phyloP scores from a whole-genome alignment of 768 basidiomycete species.

The Boletus coccyginus region DNA sequence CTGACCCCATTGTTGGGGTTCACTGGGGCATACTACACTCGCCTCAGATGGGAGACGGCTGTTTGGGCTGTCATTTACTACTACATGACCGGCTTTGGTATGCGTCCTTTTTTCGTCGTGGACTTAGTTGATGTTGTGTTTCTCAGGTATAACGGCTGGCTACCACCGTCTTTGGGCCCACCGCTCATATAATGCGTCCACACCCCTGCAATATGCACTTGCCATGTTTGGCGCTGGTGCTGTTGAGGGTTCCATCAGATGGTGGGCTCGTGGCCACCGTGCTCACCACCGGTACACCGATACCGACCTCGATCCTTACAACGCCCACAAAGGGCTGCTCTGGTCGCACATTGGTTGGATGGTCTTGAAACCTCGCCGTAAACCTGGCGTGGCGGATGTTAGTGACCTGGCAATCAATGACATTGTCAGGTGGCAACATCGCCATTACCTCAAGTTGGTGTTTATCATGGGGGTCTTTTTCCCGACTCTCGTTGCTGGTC shows the following conservation, averaged over 20 bases:
- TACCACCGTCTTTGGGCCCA: slow-evolving; percentile 99
- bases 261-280: slow-evolving; percentile 98
- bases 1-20: slow-evolving; percentile 72
- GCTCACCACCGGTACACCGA: slow-evolving; percentile 98
- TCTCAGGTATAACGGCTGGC: slow-evolving; percentile 79
- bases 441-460: slow-evolving; percentile 69
- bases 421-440: slow-evolving; percentile 86
- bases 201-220: slow-evolving; percentile 80
- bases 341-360: slow-evolving; percentile 94
- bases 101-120: slow-evolving; percentile 35
- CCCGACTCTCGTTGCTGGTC: slow-evolving; percentile 75
- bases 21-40: slow-evolving; percentile 66
- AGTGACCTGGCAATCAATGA: slow-evolving; percentile 79
- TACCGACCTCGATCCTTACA: slow-evolving; percentile 95
- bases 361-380: slow-evolving; percentile 85
- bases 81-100: slow-evolving; percentile 80
- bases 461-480: slow-evolving; percentile 67
- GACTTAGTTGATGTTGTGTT: slow-evolving; percentile 30
- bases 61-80: slow-evolving; percentile 69
- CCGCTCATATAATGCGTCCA: slow-evolving; percentile 88
- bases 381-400: slow-evolving; percentile 87
- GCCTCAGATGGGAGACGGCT: slow-evolving; percentile 69
- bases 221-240: slow-evolving; percentile 88
- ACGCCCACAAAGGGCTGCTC: slow-evolving; percentile 83
- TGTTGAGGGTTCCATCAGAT: slow-evolving; percentile 94